A percentile compares a stretch with the other conserved stretches of the same genome.
phyloP scores from a whole-genome alignment of 2,329 filamentous ascomycete genomes.

The Clonostachys chloroleuca region DNA sequence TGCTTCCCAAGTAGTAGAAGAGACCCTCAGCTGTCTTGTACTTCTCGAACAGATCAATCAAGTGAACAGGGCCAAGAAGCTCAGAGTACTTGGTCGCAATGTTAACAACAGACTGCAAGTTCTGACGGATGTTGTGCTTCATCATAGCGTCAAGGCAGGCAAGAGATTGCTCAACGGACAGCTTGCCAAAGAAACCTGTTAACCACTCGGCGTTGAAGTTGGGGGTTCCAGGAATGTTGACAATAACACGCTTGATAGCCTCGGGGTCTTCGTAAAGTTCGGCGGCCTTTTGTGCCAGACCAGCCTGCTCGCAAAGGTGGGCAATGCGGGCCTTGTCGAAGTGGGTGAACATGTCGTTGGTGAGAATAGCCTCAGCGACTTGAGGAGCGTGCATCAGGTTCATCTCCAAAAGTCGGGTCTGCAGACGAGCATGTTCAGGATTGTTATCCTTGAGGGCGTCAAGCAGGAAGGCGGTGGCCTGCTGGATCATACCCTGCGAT shows the following conservation, averaged over 20 bases:
- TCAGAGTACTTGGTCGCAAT: slow-evolving; percentile 98
- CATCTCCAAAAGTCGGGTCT: slow-evolving; percentile 96
- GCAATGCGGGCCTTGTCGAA: slow-evolving; percentile 91
- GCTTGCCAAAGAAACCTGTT: slow-evolving; percentile 84
- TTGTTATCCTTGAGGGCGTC: slow-evolving; percentile 94
- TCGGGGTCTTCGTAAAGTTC: slow-evolving; percentile 93
- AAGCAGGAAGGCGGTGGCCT: slow-evolving; percentile 95
- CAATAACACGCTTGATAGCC: slow-evolving; percentile 83
- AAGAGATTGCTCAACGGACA: slow-evolving; percentile 92
- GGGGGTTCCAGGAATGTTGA: slow-evolving; percentile 76
- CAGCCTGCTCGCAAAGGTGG: slow-evolving; percentile 87
- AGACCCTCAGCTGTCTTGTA: slow-evolving; percentile 96
- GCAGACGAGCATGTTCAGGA: slow-evolving; percentile 87
- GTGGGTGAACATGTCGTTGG: slow-evolving; percentile 97
- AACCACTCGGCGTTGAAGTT: slow-evolving; percentile 91
- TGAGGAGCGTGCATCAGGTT: slow-evolving; percentile 95
- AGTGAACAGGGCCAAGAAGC: slow-evolving; percentile 76
- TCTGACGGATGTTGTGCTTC: slow-evolving; percentile 93
- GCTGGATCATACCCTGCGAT: slow-evolving; percentile 95
- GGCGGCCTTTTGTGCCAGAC: slow-evolving; percentile 78
- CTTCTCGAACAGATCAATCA: slow-evolving; percentile 95
- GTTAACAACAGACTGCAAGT: slow-evolving; percentile 89
- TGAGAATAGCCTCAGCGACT: slow-evolving; percentile 94
- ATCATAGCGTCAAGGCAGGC: slow-evolving; percentile 97
- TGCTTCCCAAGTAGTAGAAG: slow-evolving; percentile 96